These are phyloP conservation scores for Macrophomina pseudophaseolina DNA, from an alignment of 2,329 filamentous ascomycete species.

Conservation along the genomic window DNA sequence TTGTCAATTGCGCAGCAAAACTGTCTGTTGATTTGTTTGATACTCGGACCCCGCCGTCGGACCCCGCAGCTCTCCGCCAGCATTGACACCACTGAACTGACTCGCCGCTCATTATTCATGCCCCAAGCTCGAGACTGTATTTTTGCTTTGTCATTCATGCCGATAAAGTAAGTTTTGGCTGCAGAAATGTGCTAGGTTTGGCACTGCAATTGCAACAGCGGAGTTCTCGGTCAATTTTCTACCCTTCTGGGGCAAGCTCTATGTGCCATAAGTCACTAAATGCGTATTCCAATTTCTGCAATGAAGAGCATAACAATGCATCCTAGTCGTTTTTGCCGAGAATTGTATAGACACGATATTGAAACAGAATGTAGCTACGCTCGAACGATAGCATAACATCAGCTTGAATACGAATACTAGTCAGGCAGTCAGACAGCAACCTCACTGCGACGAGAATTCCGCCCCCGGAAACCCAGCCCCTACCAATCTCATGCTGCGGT, in stretches of 20 bases:
- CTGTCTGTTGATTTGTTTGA: neutral
- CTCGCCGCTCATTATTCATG: conserved; percentile 17
- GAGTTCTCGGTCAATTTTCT: neutral
- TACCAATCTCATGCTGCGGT: neutral
- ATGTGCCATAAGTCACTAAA: neutral
- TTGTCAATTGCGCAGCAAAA: conserved; percentile 15
- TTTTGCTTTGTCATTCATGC: conserved; percentile 22
- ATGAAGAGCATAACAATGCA: neutral
- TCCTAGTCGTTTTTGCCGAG: neutral
- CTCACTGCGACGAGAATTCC: neutral
- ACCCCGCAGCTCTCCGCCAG: conserved; percentile 20
- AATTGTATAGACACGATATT: conserved; percentile 7
- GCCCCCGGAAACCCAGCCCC: neutral
- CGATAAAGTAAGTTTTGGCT: neutral
- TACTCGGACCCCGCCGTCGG: conserved; percentile 20
- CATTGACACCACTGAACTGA: conserved; percentile 10
- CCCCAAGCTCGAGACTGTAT: neutral
- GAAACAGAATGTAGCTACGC: neutral
- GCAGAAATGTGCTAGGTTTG: neutral
- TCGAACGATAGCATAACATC: neutral
- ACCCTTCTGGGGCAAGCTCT: neutral
- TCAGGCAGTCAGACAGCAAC: no score
- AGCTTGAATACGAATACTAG: neutral
- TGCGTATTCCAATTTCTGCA: neutral
- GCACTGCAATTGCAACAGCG: neutral